A percentile compares a stretch with the other conserved stretches of the same genome.
Evolutionary conservation across 2,329 filamentous ascomycete species (phyloP).

Genomic region (Colletotrichum higginsianum): DNA sequence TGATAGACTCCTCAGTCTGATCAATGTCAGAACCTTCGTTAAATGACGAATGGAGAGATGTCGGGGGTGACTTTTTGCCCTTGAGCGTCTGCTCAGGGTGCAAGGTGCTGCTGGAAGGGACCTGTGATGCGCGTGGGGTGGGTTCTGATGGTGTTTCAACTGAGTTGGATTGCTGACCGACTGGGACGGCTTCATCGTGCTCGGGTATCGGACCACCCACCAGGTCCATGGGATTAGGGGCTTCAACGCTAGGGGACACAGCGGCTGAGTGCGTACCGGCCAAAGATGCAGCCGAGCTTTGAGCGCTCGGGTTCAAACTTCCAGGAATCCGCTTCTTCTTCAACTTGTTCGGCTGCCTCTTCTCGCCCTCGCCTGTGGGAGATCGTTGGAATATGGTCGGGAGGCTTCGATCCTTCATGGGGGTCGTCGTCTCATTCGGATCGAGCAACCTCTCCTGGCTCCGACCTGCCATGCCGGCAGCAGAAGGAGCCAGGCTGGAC

Average conservation of each 20-base stretch:
- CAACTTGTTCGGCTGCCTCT: conserved; percentile 88
- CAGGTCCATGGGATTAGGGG: conserved; percentile 62
- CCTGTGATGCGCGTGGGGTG: conserved; percentile 64
- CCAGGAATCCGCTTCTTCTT: conserved; percentile 87
- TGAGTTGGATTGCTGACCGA: conserved; percentile 18
- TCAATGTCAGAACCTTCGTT: conserved; percentile 89
- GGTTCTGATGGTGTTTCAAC: conserved; percentile 57
- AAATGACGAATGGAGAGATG: conserved; percentile 82
- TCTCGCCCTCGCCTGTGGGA: conserved; percentile 72
- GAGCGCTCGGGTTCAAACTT: conserved; percentile 86
- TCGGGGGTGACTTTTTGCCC: conserved; percentile 80
- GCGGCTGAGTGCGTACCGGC: conserved; percentile 58
- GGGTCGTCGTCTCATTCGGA: conserved; percentile 64
- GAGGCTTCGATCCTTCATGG: conserved; percentile 77
- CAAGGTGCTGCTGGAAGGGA: conserved; percentile 57
- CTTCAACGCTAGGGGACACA: conserved; percentile 63
- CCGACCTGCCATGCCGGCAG: conserved; percentile 54
- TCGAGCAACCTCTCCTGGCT: conserved; percentile 66
- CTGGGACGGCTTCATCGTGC: conserved; percentile 29
- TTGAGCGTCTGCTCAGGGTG: conserved; percentile 68
- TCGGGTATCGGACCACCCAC: conserved; percentile 40
- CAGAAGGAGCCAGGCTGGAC: conserved; percentile 48
- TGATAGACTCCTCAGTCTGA: conserved; percentile 72
- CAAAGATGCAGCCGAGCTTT: conserved; percentile 89
- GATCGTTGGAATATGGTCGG: conserved; percentile 80